Percentiles rank a stretch among this genome's conserved stretches.
Conservation (phyloP, 257 asterid species). For the Echites panduratus region DNA sequence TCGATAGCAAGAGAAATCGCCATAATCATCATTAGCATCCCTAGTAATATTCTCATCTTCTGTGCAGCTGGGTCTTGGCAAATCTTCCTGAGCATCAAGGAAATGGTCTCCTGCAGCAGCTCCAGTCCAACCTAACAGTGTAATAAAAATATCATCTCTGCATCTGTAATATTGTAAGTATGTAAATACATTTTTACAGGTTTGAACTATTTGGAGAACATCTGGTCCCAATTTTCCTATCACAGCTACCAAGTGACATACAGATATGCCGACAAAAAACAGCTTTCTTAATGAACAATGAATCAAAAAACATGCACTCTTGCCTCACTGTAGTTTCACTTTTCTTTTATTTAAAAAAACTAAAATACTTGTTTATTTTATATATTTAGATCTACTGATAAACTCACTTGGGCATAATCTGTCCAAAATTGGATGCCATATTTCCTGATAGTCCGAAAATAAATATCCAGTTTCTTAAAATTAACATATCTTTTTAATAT, state of each 20-base stretch:
- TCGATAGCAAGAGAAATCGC: slow-evolving; percentile 45
- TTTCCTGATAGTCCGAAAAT: background rate
- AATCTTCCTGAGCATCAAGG: slow-evolving; percentile 61
- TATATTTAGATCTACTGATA: background rate
- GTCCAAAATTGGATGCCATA: background rate
- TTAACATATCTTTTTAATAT: background rate
- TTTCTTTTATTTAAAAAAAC: too few relatives aligned
- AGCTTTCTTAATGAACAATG: background rate
- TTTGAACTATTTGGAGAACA: background rate
- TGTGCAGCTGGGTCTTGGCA: slow-evolving; percentile 25
- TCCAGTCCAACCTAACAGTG: slow-evolving; percentile 9
- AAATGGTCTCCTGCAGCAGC: slow-evolving; percentile 62
- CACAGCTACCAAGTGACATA: background rate
- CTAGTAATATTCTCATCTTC: slow-evolving; percentile 24
- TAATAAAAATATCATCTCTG: background rate
- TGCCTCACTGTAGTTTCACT: background rate
- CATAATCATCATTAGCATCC: slow-evolving; percentile 24
- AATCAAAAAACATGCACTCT: background rate
- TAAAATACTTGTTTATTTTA: background rate
- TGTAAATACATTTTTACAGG: background rate
- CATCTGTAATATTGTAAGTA: background rate
- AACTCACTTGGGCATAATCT: background rate
- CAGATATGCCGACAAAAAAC: background rate
- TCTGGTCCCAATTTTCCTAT: background rate
- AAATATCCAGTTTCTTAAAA: background rate